Conservation (phyloP, 2,329 filamentous ascomycete species). For the Leptographium radiaticola region DNA sequence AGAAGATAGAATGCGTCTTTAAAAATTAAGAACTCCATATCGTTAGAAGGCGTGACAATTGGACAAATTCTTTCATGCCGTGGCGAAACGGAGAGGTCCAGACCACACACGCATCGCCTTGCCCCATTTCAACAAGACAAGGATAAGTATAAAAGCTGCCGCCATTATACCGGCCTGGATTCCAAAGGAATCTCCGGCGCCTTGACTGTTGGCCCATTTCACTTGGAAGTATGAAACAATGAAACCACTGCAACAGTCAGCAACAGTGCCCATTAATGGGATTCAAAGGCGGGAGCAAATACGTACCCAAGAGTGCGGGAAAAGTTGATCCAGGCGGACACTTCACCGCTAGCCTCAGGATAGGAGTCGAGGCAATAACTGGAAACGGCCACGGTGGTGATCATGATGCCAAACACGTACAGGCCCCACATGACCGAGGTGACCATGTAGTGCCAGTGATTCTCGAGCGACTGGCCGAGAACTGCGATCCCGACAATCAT, state of each 20-base stretch:
- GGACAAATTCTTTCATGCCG: constrained; percentile 7
- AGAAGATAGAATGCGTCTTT: too few relatives aligned
- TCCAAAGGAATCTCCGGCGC: constrained; percentile 30
- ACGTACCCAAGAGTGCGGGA: constrained; percentile 26
- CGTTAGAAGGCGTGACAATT: too few relatives aligned
- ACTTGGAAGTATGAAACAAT: constrained; percentile 39
- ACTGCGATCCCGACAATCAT: constrained; percentile 36
- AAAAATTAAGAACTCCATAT: too few relatives aligned
- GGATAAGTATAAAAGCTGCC: constrained; percentile 14
- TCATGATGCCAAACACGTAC: constrained; percentile 43
- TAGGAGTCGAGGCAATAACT: constrained; percentile 41
- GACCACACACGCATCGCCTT: constrained; percentile 20
- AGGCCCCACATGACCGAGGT: constrained; percentile 36
- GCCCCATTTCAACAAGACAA: constrained; percentile 16
- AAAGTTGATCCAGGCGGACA: constrained; percentile 38
- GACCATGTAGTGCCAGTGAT: constrained; percentile 38
- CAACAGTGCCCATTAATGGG: background rate
- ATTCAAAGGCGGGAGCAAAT: background rate
- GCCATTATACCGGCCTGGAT: constrained; percentile 29
- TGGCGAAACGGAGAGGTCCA: constrained; percentile 19
- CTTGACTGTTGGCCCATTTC: constrained; percentile 30
- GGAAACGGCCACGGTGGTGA: constrained; percentile 36
- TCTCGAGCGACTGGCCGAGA: constrained; percentile 37
- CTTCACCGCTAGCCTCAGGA: constrained; percentile 40
- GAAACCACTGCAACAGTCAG: constrained; percentile 23